A percentile compares a stretch with the other conserved stretches of the same genome.
Conservation (phyloP, 2,329 filamentous ascomycete species). For the Beauveria rudraprayagi region DNA sequence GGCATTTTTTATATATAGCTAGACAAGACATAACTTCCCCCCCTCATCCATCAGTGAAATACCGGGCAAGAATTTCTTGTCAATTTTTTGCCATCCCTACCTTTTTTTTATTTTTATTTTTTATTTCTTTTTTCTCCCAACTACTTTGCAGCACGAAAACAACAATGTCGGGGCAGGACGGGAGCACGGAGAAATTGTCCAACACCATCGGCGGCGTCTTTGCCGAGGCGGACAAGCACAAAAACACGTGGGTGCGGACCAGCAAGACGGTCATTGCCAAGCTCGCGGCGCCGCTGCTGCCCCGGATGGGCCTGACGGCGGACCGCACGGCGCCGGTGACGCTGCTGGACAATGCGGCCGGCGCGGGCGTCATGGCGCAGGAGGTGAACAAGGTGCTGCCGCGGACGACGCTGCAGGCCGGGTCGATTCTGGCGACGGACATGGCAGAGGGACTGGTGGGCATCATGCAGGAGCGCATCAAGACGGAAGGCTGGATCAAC, state of each 20-base stretch:
- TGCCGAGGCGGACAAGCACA: neutral
- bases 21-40: no score
- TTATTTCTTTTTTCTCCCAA: no score
- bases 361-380: conserved; percentile 40
- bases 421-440: conserved; percentile 43
- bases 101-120: no score
- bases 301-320: conserved; percentile 5
- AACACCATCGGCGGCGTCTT: conserved; percentile 4
- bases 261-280: conserved; percentile 2
- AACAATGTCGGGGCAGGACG: neutral
- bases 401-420: conserved; percentile 29
- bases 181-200: neutral
- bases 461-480: conserved; percentile 29
- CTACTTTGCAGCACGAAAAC: neutral
- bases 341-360: conserved; percentile 47
- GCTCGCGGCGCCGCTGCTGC: conserved; percentile 6
- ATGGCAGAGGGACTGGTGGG: conserved; percentile 34
- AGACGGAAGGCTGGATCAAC: conserved; percentile 37
- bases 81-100: neutral
- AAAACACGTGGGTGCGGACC: neutral
- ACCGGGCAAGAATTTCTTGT: neutral
- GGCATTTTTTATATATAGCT: neutral
- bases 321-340: conserved; percentile 22
- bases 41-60: neutral
- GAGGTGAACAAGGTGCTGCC: conserved; percentile 32